Evolutionary conservation across 2,329 filamentous ascomycete species (phyloP), one percentile per base, ranked within the genome.

Genomic region (Phialophora expanda): DNA sequence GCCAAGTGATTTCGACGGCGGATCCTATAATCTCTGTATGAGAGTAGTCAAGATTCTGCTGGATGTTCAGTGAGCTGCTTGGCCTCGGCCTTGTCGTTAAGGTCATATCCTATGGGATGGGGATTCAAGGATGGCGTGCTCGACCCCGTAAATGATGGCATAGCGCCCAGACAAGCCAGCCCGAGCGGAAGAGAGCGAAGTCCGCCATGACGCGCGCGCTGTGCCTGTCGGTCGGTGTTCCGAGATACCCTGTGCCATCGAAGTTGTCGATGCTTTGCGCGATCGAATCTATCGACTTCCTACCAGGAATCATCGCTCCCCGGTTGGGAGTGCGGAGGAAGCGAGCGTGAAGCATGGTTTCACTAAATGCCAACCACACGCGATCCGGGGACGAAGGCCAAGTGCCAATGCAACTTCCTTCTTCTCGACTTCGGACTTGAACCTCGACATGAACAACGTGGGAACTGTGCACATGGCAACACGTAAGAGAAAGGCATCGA

Each of bases 91-190:
- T 56, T 56, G n/a, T 56, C 53, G 53, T 30, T 17, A 32, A 11
- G 20, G 9, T 38, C 7, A 34, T 30, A 56, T 20, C 53, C 26
- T 56, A 56, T 56, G 14, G 32, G 53, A 56, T 53, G 24, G 26
- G 28, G 24, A n/a, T 14, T n/a, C 28, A 20, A 38, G 53, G 53
- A 56, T 56, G 26, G 53, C 32, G 53, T 56, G 53, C 53, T 56
- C 32, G 20, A 28, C 22, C 26, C n/a, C 26, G 28, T 53, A 38
- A 56, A 56, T 56, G 53, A 56, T 56, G 53, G 26, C 53, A 56
- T 56, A 28, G 11, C 28, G 53, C 53, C 53, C 9, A 56, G 53
- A n/a, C 53, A 20, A 32, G 24, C 4, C 48, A 51, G 48, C 20
- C 8, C 8, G 48, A 26, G 48, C 48, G 48, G 48, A 50, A 11